Evolutionary conservation across 2,329 filamentous ascomycete species (phyloP).

Genomic region (Botrytis galanthina): DNA sequence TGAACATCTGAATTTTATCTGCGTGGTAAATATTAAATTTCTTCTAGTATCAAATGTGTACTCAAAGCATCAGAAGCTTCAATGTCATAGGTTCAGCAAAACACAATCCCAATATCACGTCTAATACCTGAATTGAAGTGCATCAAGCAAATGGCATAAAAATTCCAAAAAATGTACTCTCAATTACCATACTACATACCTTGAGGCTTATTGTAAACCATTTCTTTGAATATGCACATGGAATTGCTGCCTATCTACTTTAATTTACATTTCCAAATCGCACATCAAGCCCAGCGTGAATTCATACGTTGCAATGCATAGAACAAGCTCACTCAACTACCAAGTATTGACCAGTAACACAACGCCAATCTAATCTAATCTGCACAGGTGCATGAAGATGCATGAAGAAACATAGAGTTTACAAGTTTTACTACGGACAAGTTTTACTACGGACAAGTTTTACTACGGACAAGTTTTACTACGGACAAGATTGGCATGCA

Average conservation of each 20-base stretch:
- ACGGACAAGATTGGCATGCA: neutral
- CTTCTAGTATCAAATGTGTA: too few relatives aligned
- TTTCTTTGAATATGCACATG: neutral
- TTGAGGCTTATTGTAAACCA: too few relatives aligned
- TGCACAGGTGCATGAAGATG: neutral
- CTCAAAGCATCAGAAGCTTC: neutral
- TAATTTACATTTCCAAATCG: neutral
- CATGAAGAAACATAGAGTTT: neutral
- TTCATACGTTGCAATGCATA: neutral
- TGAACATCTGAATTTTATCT: neutral
- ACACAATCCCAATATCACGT: neutral
- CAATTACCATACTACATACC: neutral
- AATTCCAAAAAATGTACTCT: neutral
- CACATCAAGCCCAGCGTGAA: neutral
- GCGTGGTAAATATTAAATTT: neutral
- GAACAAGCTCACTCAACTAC: neutral
- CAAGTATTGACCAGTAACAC: neutral
- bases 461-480: neutral
- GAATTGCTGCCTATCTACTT: neutral
- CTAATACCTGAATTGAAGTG: neutral
- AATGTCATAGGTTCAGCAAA: neutral
- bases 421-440: neutral
- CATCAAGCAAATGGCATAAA: neutral
- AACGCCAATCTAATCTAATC: constrained; percentile 1
- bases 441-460: too few relatives aligned